phyloP scores from a whole-genome alignment of 106 monocot genomes.

The Ottelia alismoides region DNA sequence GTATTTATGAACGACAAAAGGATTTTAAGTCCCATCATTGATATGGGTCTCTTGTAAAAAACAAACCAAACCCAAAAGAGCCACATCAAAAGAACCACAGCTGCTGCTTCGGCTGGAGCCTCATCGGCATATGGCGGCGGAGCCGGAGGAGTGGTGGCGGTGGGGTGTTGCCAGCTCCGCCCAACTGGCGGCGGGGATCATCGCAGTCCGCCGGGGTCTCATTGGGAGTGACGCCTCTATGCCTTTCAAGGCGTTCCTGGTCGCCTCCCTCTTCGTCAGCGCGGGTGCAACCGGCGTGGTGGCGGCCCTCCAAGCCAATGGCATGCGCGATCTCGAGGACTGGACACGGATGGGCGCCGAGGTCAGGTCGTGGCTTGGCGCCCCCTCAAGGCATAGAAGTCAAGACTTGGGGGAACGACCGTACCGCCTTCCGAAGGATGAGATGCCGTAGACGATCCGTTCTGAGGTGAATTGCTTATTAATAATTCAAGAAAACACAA shows the following conservation, averaged over 20 bases:
- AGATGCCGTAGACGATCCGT: too few relatives aligned
- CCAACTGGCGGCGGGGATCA: constrained; percentile 49
- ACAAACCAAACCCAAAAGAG: too few relatives aligned
- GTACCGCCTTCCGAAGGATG: too few relatives aligned
- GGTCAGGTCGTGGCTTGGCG: constrained; percentile 39
- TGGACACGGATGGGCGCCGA: constrained; percentile 41
- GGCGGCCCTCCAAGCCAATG: constrained; percentile 34
- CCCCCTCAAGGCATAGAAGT: constrained; percentile 21
- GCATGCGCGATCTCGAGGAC: constrained; percentile 60
- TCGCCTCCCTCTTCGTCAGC: constrained; percentile 76
- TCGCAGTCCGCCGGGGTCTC: constrained; percentile 45
- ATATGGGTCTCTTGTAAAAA: too few relatives aligned
- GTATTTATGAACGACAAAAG: too few relatives aligned
- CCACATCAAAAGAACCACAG: too few relatives aligned
- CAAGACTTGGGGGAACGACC: too few relatives aligned
- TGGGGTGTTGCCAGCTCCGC: constrained; percentile 78
- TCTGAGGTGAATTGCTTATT: too few relatives aligned
- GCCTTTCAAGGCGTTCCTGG: constrained; percentile 90
- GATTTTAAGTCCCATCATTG: too few relatives aligned
- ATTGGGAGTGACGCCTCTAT: constrained; percentile 32
- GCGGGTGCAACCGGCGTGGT: constrained; percentile 54
- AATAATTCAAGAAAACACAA: too few relatives aligned
- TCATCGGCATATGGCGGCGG: constrained; percentile 4
- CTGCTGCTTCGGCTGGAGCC: not conserved
- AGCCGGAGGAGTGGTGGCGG: constrained; percentile 31